Evolutionary conservation across 108 stramenopile species (phyloP), one percentile per base, ranked within the genome.

Genomic region (Pseudonitzschia multiseries): DNA sequence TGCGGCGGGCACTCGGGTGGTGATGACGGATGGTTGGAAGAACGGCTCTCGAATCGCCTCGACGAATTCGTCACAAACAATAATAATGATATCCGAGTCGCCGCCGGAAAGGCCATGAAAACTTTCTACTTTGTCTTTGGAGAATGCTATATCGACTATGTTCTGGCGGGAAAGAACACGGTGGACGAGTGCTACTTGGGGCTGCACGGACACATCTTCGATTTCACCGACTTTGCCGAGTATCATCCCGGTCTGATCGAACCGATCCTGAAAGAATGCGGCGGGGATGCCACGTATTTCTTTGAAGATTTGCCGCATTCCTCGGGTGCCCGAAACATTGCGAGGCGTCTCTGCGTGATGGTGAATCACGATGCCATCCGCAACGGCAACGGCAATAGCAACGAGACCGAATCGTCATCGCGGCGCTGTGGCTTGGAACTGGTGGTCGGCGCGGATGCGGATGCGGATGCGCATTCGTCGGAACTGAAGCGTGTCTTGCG

Each of bases 291-390:
- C 8, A 90, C 90, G 10, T 72, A 73, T 32, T 83, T 84, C 60
- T 93, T 93, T 72, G 89, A 92, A 68, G 88, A 83, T 53, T 77
- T 93, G 59, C 89, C 89, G 5, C 92, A 93, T 82, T 75, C 73
- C 4, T 26, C 52, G 27, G 76, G 72, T 8, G 86, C 86, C 9
- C 67, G 86, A 41, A 69, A 53, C 36, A 21, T 84, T 22, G 82
- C 81, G 36, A 4, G 62, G 54, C 41, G 64, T 13, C 75, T 86
- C 71, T 79, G 75, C 57, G 83, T 52, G 0, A 60, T 83, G 15
- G 56, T 82, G 22, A 70, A 82, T 64, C 60, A 43, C 36, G 21
- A 9, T 20, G n/a, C 8, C 26, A 22, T 71, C 44, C 44, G 46
- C 21, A 24, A 68, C 48, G 24, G 28, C 46, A 27, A 54, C n/a